A percentile compares a stretch with the other conserved stretches of the same genome.
Conservation (phyloP, 768 basidiomycete species). For the Lentinula edodes region DNA sequence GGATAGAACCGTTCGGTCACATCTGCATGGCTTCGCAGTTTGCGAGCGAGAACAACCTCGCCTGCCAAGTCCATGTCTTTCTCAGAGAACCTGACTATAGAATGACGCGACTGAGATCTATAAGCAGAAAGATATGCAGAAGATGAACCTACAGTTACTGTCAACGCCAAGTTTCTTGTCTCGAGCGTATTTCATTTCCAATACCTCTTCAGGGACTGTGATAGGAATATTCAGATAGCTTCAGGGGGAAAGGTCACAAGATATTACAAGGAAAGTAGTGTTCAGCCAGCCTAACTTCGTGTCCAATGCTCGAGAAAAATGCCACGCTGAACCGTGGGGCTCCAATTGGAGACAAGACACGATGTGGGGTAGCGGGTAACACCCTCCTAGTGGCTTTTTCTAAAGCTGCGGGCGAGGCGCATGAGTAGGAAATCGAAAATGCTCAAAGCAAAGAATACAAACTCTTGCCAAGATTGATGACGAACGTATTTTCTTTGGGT, state of each 20-base stretch:
- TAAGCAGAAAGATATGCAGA: neutral
- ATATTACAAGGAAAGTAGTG: neutral
- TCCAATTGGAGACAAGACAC: slow-evolving; percentile 32
- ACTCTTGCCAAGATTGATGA: slow-evolving; percentile 56
- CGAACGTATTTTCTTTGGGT: slow-evolving; percentile 48
- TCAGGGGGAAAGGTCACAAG: neutral
- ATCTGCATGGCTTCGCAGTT: slow-evolving; percentile 55
- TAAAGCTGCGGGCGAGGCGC: slow-evolving; percentile 27
- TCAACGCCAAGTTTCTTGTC: slow-evolving; percentile 26
- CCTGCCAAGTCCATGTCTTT: slow-evolving; percentile 42
- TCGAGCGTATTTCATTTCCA: slow-evolving; percentile 37
- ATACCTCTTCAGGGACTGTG: slow-evolving; percentile 41
- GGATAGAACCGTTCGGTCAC: slow-evolving; percentile 52
- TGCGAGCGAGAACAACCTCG: slow-evolving; percentile 45
- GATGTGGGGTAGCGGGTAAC: slow-evolving; percentile 47
- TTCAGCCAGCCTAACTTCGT: slow-evolving; percentile 35
- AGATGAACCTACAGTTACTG: slow-evolving; percentile 36
- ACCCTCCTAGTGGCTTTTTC: slow-evolving; percentile 51
- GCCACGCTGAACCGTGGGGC: slow-evolving; percentile 52
- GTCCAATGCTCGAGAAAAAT: slow-evolving; percentile 51
- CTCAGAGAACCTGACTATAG: slow-evolving; percentile 42
- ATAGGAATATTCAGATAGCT: neutral
- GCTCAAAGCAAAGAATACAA: neutral
- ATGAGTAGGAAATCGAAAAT: neutral
- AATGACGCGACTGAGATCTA: neutral